Percentiles rank a stretch among this genome's conserved stretches.
phyloP scores from a whole-genome alignment of 495 filamentous ascomycete species.

The Penicillium waksmanii region DNA sequence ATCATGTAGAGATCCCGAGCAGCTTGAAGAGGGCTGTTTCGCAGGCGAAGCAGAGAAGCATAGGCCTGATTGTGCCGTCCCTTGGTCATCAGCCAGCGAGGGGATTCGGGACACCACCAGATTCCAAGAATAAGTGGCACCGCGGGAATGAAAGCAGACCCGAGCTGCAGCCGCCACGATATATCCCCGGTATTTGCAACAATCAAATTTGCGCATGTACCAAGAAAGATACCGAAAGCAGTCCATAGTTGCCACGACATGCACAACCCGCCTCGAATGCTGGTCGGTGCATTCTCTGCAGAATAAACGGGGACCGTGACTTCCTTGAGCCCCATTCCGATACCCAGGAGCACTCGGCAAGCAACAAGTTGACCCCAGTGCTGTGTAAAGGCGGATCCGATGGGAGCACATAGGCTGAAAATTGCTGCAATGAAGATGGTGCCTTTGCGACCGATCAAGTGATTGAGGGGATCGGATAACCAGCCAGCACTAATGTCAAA shows the following conservation, averaged over 20 bases:
- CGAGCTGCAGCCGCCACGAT: slow-evolving; percentile 79
- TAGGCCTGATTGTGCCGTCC: slow-evolving; percentile 64
- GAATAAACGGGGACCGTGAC: slow-evolving; percentile 71
- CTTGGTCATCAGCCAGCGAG: slow-evolving; percentile 66
- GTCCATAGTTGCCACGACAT: slow-evolving; percentile 91
- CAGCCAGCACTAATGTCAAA: slow-evolving; percentile 57
- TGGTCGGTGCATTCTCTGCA: slow-evolving; percentile 74
- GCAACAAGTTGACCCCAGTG: slow-evolving; percentile 65
- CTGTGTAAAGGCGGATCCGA: slow-evolving; percentile 68
- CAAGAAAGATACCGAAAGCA: slow-evolving; percentile 78
- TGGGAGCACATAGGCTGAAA: slow-evolving; percentile 63
- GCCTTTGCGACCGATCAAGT: slow-evolving; percentile 65
- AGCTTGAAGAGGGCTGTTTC: slow-evolving; percentile 68
- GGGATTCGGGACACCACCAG: slow-evolving; percentile 64
- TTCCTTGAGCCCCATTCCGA: slow-evolving; percentile 69
- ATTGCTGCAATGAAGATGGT: slow-evolving; percentile 69
- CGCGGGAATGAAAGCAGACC: slow-evolving; percentile 77
- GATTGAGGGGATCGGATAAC: slow-evolving; percentile 72
- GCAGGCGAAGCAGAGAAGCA: slow-evolving; percentile 61
- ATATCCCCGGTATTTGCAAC: slow-evolving; percentile 58
- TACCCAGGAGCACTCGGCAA: slow-evolving; percentile 67
- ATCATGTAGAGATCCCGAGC: slow-evolving; percentile 80
- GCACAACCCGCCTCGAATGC: slow-evolving; percentile 76
- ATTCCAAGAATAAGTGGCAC: slow-evolving; percentile 67
- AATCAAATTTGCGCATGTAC: slow-evolving; percentile 70